Evolutionary conservation across 306 rosid species (phyloP), one percentile per base, ranked within the genome.

Genomic region (Trifolium dubium): DNA sequence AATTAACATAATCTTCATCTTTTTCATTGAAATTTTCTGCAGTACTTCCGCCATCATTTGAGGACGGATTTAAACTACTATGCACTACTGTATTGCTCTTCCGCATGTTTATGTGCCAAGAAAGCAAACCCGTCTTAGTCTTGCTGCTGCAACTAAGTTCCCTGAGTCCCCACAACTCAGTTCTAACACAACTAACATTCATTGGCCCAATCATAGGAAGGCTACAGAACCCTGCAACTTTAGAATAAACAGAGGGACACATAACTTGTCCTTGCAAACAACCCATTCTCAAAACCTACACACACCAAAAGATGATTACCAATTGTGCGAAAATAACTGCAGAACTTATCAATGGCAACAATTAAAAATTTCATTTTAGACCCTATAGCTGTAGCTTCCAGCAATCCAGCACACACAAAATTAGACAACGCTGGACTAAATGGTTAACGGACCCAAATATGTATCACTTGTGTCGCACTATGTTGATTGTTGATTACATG

Each of bases 181-280:
- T 89, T 84, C 84, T 81, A 65, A 81, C 37, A 85, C 78, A 61
- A 64, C 87, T 82, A 66, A 35, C 77, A 9, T 72, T 76, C 81
- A 82, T 73, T 35, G 86, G 81, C 53, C 86, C 90, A 62, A 86
- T 70, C 79, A 71, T 30, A 17, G 97, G 93, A 77, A 84, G 60
- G 62, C 80, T 69, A 83, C 85, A 83, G 41, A 83, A 77, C 23
- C 93, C 88, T 15, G 80, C 79, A 69, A 85, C 88, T 77, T 89
- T 91, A 15, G 92, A 89, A 60, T 85, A 81, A 18, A 89, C 79
- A 51, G 92, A 59, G 44, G 99, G 96, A 73, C 89, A 88, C 80
- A 86, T 78, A 69, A 88, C 96, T 47, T 95, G 99, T 81, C 97
- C 97, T 84, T 87, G 95, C 80, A 94, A 64, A 77, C 90, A 83